A percentile compares a stretch with the other conserved stretches of the same genome.
Conservation (phyloP, 306 rosid genomes). For the Quercus mongolica region DNA sequence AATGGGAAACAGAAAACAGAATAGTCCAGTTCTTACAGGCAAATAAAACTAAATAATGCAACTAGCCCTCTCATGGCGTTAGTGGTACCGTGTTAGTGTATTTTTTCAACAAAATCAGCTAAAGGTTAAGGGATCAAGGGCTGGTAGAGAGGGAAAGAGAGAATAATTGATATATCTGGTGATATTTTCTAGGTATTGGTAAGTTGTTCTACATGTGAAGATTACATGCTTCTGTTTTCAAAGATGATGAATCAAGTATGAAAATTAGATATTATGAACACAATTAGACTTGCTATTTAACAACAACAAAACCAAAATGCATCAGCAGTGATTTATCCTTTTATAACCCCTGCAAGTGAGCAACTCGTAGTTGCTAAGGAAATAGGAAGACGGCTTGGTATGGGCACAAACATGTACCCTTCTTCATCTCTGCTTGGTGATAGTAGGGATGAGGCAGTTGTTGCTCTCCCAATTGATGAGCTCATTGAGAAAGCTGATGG, state of each 20-base stretch:
- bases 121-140: background rate
- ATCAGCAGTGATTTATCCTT: background rate
- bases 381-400: conserved; percentile 78
- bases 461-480: conserved; percentile 51
- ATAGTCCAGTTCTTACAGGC: background rate
- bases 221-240: too few relatives aligned
- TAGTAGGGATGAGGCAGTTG: conserved; percentile 30
- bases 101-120: background rate
- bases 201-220: too few relatives aligned
- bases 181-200: too few relatives aligned
- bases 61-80: background rate
- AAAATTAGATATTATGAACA: too few relatives aligned
- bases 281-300: too few relatives aligned
- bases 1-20: background rate
- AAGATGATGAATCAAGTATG: too few relatives aligned
- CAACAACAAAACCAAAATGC: too few relatives aligned
- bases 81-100: background rate
- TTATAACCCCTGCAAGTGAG: conserved; percentile 45
- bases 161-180: too few relatives aligned
- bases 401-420: conserved; percentile 84
- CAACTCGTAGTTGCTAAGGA: conserved; percentile 78
- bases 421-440: conserved; percentile 73
- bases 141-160: too few relatives aligned
- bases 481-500: conserved; percentile 84
- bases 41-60: too few relatives aligned